These are phyloP conservation scores for Saccharomycopsis hybrid DNA, from an alignment of 1,139 yeast species.

Conservation along the genomic window DNA sequence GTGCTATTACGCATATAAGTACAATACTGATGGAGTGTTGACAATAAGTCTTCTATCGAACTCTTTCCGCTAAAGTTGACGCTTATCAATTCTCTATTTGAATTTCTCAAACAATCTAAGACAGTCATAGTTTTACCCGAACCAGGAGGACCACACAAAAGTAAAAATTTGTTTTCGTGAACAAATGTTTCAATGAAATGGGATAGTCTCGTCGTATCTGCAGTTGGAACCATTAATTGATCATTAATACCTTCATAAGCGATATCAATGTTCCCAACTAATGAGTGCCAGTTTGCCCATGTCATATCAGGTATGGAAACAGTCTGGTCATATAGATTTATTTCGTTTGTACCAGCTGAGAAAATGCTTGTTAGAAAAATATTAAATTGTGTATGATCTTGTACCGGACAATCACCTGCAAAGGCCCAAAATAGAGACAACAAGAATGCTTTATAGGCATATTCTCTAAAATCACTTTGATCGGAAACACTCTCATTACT, in stretches of 20 bases:
- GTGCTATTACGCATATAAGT: conserved; percentile 46
- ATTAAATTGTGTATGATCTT: conserved; percentile 36
- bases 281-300: conserved; percentile 42
- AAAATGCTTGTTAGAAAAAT: conserved; percentile 22
- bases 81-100: conserved; percentile 45
- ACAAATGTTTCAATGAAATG: conserved; percentile 51
- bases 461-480: conserved; percentile 27
- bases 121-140: conserved; percentile 95
- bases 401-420: conserved; percentile 49
- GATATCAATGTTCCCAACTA: conserved; percentile 43
- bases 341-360: no score
- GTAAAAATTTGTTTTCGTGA: conserved; percentile 51
- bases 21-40: conserved; percentile 69
- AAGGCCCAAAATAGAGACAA: conserved; percentile 62
- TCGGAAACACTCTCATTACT: conserved; percentile 23
- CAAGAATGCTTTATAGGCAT: conserved; percentile 34
- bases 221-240: conserved; percentile 67
- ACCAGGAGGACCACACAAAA: conserved; percentile 96
- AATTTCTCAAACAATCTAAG: conserved; percentile 56
- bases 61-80: conserved; percentile 85
- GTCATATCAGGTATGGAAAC: conserved; percentile 41
- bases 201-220: conserved; percentile 72
- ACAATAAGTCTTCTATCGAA: conserved; percentile 53
- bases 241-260: conserved; percentile 61
- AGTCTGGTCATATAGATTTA: conserved; percentile 41